phyloP scores from a whole-genome alignment of 2,329 filamentous ascomycete genomes.

The Colletotrichum sp. region DNA sequence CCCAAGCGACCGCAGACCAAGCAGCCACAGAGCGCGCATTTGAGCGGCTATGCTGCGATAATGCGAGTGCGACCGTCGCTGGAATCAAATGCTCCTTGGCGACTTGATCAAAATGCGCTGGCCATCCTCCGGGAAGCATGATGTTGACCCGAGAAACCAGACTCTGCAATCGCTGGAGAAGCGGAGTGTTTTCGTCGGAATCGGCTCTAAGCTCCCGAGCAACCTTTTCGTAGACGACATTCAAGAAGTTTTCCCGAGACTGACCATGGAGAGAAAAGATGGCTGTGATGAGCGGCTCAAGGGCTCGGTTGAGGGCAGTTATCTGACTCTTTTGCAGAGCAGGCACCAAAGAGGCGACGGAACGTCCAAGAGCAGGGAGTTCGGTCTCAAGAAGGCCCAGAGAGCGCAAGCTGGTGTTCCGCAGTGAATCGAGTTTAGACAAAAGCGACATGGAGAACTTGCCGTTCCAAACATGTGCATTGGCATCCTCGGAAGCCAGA shows the following conservation, averaged over 20 bases:
- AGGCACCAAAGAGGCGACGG: constrained; percentile 54
- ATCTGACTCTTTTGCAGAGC: constrained; percentile 57
- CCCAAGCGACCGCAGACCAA: constrained; percentile 63
- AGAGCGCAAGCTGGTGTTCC: constrained; percentile 61
- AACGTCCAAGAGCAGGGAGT: constrained; percentile 63
- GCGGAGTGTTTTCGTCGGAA: not conserved
- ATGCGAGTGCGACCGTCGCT: constrained; percentile 48
- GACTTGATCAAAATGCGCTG: constrained; percentile 41
- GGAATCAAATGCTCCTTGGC: constrained; percentile 49
- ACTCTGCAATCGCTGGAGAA: not conserved
- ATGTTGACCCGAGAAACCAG: constrained; percentile 13
- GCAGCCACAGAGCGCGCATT: not conserved
- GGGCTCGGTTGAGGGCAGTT: constrained; percentile 48
- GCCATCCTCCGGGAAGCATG: constrained; percentile 41
- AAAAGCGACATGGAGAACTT: constrained; percentile 53
- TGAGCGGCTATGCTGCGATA: constrained; percentile 24
- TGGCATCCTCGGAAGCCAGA: constrained; percentile 8
- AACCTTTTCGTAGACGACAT: not conserved
- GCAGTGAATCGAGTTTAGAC: constrained; percentile 55
- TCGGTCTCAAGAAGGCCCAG: constrained; percentile 70
- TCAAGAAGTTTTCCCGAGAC: not conserved
- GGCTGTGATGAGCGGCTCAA: constrained; percentile 51
- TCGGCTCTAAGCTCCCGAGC: not conserved
- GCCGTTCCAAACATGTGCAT: constrained; percentile 40
- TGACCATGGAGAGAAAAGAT: constrained; percentile 44